Base-by-base conservation (phyloP, 2,329 filamentous ascomycete genomes). In the Colletotrichum falcatum region DNA sequence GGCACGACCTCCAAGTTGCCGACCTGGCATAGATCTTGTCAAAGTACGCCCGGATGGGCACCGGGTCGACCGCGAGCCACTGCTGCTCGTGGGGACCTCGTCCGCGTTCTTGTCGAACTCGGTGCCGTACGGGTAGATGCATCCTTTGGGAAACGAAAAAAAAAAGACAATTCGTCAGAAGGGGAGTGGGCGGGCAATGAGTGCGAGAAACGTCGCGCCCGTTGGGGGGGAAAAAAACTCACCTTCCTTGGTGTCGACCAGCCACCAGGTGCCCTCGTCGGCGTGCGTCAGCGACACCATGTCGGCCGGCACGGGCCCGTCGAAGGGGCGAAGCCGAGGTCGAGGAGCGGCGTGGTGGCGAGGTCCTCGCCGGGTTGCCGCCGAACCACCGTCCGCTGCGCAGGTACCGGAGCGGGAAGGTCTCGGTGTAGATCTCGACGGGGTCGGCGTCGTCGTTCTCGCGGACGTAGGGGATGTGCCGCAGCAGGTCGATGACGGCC, bases 231-330 rank as follows among this genome's bases (percentile, higher is more conserved):
- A 35, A 35, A 35, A 35, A 5, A n/a, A 65, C 69, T 44, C 14
- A 70, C 70, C 66, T 48, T 72, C 56, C 11, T 61, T 56, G 37
- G 66, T 72, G 26, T 72, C 70, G 28, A 72, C 26, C 23, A 72
- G 23, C 70, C 70, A 72, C 70, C 70, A 72, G 18, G 35, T 60
- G 14, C 70, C 70, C 35, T 69, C 70, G 23, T 72, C 70, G 48
- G 61, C 70, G 23, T 72, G 66, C 48, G 70, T 70, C 65, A 72
- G 49, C 49, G 70, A 72, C 26, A 72, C 58, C 66, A 72, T 70
- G 23, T 56, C 70, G 5, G 66, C 42, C 65, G 70, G 70, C 49
- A 72, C 65, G 55, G 65, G 55, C 23, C 70, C 70, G 42, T 72
- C 65, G 20, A 72, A 72, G 70, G 70, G 64, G 68, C 68, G 46